Percentiles rank a stretch among this genome's conserved stretches.
phyloP scores from a whole-genome alignment of 768 basidiomycete genomes.

The Lactarius tabidus region DNA sequence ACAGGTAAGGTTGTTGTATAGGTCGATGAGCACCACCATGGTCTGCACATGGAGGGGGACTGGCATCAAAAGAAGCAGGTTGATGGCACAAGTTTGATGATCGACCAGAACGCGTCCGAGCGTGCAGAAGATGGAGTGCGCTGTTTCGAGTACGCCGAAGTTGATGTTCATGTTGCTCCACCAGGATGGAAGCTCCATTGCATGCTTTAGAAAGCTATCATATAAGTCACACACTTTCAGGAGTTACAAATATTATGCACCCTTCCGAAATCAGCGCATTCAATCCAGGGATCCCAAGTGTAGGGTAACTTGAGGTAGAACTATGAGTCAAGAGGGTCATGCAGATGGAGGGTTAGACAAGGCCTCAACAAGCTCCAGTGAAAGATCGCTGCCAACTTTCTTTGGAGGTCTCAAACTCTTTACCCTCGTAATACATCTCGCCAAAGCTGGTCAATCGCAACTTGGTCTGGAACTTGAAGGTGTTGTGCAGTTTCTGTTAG shows the following conservation, averaged over 20 bases:
- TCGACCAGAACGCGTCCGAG: conserved; percentile 79
- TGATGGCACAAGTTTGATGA: conserved; percentile 82
- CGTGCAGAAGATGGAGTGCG: conserved; percentile 91
- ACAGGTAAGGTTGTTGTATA: conserved; percentile 91
- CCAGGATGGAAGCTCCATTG: conserved; percentile 99
- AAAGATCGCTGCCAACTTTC: conserved; percentile 97
- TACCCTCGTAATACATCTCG: conserved; percentile 99
- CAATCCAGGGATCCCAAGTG: conserved; percentile 88
- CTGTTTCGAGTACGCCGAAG: conserved; percentile 86
- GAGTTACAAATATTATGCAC: conserved; percentile 40
- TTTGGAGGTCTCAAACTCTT: conserved; percentile 98
- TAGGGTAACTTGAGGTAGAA: conserved; percentile 96
- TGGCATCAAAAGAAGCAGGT: conserved; percentile 44
- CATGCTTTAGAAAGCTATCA: conserved; percentile 48
- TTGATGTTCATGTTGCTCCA: conserved; percentile 86
- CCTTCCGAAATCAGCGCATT: conserved; percentile 98
- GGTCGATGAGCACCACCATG: conserved; percentile 74
- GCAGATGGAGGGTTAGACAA: conserved; percentile 96
- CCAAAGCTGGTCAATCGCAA: conserved; percentile 91
- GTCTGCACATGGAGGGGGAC: conserved; percentile 58
- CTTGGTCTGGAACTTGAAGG: conserved; percentile 97
- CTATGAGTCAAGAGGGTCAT: conserved; percentile 99
- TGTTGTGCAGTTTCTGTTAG: conserved; percentile 98
- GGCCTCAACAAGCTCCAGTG: conserved; percentile 96
- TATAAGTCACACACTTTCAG: conserved; percentile 10